Evolutionary conservation across 768 basidiomycete species (phyloP), one percentile per base, ranked within the genome.

Genomic region (Podaxis pistillaris): DNA sequence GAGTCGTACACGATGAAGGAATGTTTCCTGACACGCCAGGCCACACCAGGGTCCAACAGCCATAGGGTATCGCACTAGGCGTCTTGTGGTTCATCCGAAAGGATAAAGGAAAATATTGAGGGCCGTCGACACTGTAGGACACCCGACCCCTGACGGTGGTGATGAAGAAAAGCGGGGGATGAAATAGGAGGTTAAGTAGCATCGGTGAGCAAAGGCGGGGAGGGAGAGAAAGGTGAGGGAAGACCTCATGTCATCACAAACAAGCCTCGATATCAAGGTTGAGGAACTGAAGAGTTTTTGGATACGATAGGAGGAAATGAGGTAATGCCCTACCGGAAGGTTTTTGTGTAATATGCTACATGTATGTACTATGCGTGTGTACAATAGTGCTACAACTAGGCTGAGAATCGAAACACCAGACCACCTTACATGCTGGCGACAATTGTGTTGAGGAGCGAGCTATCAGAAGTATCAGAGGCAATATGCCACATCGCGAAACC

Each of bases 401-500:
- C 3, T 11, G n/a, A 56, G 17, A 22, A 50, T 2, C 3, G 2
- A 3, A 7, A 38, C 12, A 37, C 19, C 2, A n/a, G 15, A 3
- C 78, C 78, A 53, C 6, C 38, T 52, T 8, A 52, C 70, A 81
- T 76, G 0, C 76, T 75, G 50, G 72, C 67, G 53, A 74, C 75
- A 60, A 90, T 87, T 4, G 87, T 71, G 62, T 82, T 76, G 1
- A 89, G 69, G 30, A 90, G 79, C 40, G 85, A 81, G 30, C 40
- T 52, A 68, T 87, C 76, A 1, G 81, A 49, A n/a, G 71, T 79
- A 70, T 90, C 89, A 8, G 87, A 87, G 7, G 79, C 82, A 49
- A 83, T 77, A 67, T 88, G 77, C 86, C 87, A 90, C 76, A 88
- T 83, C 0, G 83, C 69, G 68, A 88, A 89, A 6, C 89, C 89